Percentiles rank a stretch among this genome's conserved stretches.
These are phyloP conservation scores for Nephromyces sp. DNA, from an alignment of 169 alveolate genomes.

Conservation along the genomic window DNA sequence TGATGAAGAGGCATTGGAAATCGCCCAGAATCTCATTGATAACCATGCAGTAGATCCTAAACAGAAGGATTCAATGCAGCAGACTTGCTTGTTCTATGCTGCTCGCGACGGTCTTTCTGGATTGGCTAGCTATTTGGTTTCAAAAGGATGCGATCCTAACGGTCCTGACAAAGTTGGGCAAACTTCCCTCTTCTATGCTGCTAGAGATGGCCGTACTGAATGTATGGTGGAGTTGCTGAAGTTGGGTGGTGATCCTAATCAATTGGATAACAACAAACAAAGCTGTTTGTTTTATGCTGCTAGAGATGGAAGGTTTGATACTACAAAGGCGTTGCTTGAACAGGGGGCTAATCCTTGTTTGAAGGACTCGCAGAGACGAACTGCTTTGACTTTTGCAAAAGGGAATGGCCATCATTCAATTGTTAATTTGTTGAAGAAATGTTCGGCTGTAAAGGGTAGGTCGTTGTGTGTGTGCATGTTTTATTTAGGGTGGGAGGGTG, in stretches of 20 bases:
- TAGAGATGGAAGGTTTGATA: conserved; percentile 75
- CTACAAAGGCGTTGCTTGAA: conserved; percentile 70
- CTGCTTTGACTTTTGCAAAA: conserved; percentile 77
- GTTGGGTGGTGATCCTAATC: conserved; percentile 70
- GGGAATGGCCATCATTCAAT: conserved; percentile 70
- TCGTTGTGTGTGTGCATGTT: too few relatives aligned
- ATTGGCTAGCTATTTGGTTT: conserved; percentile 59
- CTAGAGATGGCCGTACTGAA: conserved; percentile 80
- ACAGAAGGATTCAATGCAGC: conserved; percentile 69
- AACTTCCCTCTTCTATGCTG: conserved; percentile 79
- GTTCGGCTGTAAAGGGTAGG: too few relatives aligned
- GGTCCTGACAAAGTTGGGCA: conserved; percentile 78
- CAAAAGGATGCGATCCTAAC: conserved; percentile 75
- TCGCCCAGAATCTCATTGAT: conserved; percentile 60
- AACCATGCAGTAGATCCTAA: conserved; percentile 58
- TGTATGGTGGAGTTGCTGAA: conserved; percentile 53
- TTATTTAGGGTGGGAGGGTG: too few relatives aligned
- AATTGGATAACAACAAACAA: conserved; percentile 69
- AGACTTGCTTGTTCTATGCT: conserved; percentile 83
- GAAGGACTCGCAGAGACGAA: conserved; percentile 75
- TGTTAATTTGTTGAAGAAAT: conserved; percentile 64
- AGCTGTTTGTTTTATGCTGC: conserved; percentile 83
- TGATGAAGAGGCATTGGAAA: conserved; percentile 69
- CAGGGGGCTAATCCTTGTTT: conserved; percentile 67
- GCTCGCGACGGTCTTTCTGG: conserved; percentile 81